Evolutionary conservation across 208 protist species (phyloP).

Genomic region (Porcisia deanei): DNA sequence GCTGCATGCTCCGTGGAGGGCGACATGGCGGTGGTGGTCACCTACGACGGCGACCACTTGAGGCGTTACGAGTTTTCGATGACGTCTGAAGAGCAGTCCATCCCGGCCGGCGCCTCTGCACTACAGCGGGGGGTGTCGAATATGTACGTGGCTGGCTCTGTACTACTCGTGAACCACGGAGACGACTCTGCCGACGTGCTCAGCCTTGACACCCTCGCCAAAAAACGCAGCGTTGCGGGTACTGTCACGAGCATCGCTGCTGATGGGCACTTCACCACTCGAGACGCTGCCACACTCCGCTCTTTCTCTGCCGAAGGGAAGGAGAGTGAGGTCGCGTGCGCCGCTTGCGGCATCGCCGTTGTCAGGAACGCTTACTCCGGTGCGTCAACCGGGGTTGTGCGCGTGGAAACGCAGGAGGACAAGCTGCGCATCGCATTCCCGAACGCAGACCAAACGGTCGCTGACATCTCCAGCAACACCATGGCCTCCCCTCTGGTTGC

Average conservation of each 20-base stretch:
- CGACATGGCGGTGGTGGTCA: slow-evolving; percentile 33
- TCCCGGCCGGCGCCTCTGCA: slow-evolving; percentile 15
- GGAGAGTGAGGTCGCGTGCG: slow-evolving; percentile 18
- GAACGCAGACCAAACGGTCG: slow-evolving; percentile 2
- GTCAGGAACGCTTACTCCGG: slow-evolving; percentile 17
- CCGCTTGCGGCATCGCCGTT: slow-evolving; percentile 26
- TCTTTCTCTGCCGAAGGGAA: slow-evolving; percentile 13
- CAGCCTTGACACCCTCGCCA: slow-evolving; percentile 18
- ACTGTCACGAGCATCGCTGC: slow-evolving; percentile 26
- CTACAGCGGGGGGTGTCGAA: slow-evolving; percentile 13
- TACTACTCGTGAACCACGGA: slow-evolving; percentile 23
- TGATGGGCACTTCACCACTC: slow-evolving; percentile 35
- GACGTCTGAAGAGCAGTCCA: slow-evolving; percentile 36
- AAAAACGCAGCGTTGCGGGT: slow-evolving; percentile 17
- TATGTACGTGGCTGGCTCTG: slow-evolving; percentile 18
- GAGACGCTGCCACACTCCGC: slow-evolving; percentile 14
- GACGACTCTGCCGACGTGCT: slow-evolving; percentile 13
- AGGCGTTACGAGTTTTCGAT: slow-evolving; percentile 44
- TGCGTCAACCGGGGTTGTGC: slow-evolving; percentile 20
- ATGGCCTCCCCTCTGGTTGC: slow-evolving; percentile 35
- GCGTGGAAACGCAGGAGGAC: slow-evolving; percentile 16
- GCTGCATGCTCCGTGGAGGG: slow-evolving; percentile 42
- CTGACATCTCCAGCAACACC: slow-evolving; percentile 20
- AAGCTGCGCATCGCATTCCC: slow-evolving; percentile 33
- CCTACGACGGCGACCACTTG: slow-evolving; percentile 27